Evolutionary conservation across 257 asterid species (phyloP).

Genomic region (Nicotiana otophora): DNA sequence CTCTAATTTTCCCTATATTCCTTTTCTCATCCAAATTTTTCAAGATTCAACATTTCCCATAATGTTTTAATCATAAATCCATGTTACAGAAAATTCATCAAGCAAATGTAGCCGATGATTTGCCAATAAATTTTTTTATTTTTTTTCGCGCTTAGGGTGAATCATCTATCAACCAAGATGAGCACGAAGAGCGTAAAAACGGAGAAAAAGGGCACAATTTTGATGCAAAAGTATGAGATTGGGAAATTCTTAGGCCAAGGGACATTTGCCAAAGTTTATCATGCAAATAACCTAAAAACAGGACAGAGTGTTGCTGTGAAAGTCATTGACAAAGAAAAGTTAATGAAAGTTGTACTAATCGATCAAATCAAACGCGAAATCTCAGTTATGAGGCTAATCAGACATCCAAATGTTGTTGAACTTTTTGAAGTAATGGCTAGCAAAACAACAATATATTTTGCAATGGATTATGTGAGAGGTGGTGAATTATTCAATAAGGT

Average conservation of each 20-base stretch:
- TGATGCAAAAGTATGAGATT: conserved; percentile 10
- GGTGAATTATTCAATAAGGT: neutral
- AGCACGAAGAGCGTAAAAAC: neutral
- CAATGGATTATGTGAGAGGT: neutral
- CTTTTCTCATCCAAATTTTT: neutral
- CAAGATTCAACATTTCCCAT: neutral
- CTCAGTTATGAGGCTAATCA: conserved; percentile 2
- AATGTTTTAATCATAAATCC: neutral
- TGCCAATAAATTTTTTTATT: neutral
- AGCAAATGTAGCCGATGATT: neutral
- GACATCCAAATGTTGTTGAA: conserved; percentile 8
- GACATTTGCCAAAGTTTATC: conserved; percentile 15
- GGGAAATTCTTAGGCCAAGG: conserved; percentile 11
- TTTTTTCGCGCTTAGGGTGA: neutral
- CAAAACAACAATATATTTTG: neutral
- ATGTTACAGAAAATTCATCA: neutral
- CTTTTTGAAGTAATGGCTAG: conserved; percentile 18
- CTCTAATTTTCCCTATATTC: neutral
- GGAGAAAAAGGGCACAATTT: conserved; percentile 5
- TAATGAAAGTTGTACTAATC: conserved; percentile 8
- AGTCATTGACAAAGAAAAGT: neutral
- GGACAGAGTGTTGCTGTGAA: conserved; percentile 14
- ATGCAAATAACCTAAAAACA: conserved; percentile 5
- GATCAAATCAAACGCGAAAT: conserved; percentile 20
- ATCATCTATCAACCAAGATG: neutral